phyloP scores from a whole-genome alignment of 257 asterid genomes.

The Craterostigma plantagineum region DNA sequence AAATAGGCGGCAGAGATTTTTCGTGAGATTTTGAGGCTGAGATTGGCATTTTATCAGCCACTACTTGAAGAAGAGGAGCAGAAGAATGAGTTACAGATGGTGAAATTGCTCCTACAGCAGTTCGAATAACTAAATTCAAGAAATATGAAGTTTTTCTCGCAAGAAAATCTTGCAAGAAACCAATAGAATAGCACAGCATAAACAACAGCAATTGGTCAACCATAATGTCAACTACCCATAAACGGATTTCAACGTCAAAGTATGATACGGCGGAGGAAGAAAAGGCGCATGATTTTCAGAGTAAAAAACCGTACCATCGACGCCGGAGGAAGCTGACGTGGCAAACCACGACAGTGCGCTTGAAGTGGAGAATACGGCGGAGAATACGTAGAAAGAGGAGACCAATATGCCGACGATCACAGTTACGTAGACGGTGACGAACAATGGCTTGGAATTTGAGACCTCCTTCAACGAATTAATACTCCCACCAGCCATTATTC shows the following conservation, averaged over 20 bases:
- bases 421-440: slow-evolving; percentile 64
- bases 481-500: too few species aligned
- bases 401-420: slow-evolving; percentile 55
- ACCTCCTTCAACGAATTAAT: slow-evolving; percentile 33
- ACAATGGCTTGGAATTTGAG: slow-evolving; percentile 75
- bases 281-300: too few species aligned
- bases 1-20: slow-evolving; percentile 32
- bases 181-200: too few species aligned
- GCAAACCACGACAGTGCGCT: slow-evolving; percentile 24
- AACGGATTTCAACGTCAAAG: too few species aligned
- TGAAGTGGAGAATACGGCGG: slow-evolving; percentile 57
- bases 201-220: too few species aligned
- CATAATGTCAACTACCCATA: too few species aligned
- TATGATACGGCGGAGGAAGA: too few species aligned
- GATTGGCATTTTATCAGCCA: too few species aligned
- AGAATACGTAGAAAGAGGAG: slow-evolving; percentile 68
- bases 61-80: slow-evolving; percentile 22
- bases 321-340: slow-evolving; percentile 4
- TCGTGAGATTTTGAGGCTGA: slow-evolving; percentile 12
- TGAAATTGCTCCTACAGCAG: slow-evolving; percentile 18
- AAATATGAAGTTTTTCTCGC: too few species aligned
- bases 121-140: slow-evolving; percentile 4
- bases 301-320: too few species aligned
- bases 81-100: slow-evolving; percentile 20
- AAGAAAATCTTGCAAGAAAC: too few species aligned